These are phyloP conservation scores for Ustilago trichophora DNA, from an alignment of 1,284 basidiomycete genomes.

Conservation along the genomic window DNA sequence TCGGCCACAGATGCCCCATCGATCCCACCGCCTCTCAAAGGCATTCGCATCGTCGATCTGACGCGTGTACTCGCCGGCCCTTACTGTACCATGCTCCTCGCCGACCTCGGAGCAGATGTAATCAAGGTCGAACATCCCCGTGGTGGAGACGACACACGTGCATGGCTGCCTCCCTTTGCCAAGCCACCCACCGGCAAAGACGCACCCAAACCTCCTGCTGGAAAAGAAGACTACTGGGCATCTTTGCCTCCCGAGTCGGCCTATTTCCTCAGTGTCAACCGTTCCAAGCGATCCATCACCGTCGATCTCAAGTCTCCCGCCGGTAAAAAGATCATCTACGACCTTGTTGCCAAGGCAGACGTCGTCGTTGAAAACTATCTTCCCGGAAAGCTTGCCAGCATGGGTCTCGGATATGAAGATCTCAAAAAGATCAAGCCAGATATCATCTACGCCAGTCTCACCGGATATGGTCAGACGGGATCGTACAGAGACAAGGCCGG, in stretches of 20 bases:
- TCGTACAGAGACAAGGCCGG: conserved; percentile 79
- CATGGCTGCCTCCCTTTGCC: conserved; percentile 62
- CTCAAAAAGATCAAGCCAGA: conserved; percentile 80
- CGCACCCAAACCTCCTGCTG: conserved; percentile 55
- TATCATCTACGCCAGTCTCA: conserved; percentile 89
- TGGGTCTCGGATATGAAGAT: conserved; percentile 87
- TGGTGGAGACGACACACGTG: conserved; percentile 88
- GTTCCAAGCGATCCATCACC: conserved; percentile 85
- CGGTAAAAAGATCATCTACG: conserved; percentile 80
- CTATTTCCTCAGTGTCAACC: conserved; percentile 88
- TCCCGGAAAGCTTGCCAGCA: conserved; percentile 77
- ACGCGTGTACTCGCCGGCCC: conserved; percentile 90
- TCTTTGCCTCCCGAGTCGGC: conserved; percentile 84
- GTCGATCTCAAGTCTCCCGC: conserved; percentile 83
- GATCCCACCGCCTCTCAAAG: conserved; percentile 75
- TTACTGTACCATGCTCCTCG: conserved; percentile 80
- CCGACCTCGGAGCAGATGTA: conserved; percentile 86
- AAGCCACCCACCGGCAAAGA: conserved; percentile 33
- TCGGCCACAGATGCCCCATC: conserved; percentile 29
- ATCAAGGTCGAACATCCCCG: conserved; percentile 72
- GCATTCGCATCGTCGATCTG: conserved; percentile 83
- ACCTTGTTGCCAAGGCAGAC: conserved; percentile 79
- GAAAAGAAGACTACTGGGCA: conserved; percentile 71
- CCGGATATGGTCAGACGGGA: conserved; percentile 92
- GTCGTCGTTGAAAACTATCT: conserved; percentile 72